These are phyloP conservation scores for Westerdykella ornata DNA, from an alignment of 2,329 filamentous ascomycete genomes.

Conservation along the genomic window DNA sequence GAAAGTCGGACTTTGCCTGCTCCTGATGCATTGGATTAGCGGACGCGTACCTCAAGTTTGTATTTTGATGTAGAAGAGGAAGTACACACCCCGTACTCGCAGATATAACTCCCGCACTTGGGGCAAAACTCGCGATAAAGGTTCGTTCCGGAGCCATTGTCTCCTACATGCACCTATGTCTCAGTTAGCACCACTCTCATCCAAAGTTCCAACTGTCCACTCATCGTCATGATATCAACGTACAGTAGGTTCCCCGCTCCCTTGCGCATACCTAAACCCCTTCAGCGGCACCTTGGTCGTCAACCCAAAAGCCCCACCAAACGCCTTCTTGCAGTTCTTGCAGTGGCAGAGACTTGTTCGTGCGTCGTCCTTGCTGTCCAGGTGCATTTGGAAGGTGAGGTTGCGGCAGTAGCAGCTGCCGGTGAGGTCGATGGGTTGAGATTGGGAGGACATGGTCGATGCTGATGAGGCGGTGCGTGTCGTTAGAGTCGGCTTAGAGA, in stretches of 20 bases:
- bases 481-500: too few species aligned
- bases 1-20: constrained; percentile 16
- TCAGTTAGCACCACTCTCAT: constrained; percentile 1
- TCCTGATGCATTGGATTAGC: too few species aligned
- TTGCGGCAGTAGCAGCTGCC: constrained; percentile 46
- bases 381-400: constrained; percentile 43
- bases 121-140: constrained; percentile 50
- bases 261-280: constrained; percentile 36
- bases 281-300: constrained; percentile 47
- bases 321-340: constrained; percentile 49
- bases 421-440: constrained; percentile 15
- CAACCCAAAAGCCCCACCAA: constrained; percentile 47
- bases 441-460: too few species aligned
- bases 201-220: not conserved
- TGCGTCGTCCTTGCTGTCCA: constrained; percentile 43
- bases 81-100: constrained; percentile 44
- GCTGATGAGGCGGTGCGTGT: too few species aligned
- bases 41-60: not conserved
- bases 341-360: constrained; percentile 51
- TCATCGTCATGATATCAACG: not conserved
- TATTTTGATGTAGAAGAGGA: not conserved
- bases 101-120: constrained; percentile 45
- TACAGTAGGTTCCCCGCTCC: constrained; percentile 11
- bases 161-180: constrained; percentile 40
- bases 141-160: constrained; percentile 45